These are phyloP conservation scores for Zalerion maritima DNA, from an alignment of 495 filamentous ascomycete species.

Conservation along the genomic window DNA sequence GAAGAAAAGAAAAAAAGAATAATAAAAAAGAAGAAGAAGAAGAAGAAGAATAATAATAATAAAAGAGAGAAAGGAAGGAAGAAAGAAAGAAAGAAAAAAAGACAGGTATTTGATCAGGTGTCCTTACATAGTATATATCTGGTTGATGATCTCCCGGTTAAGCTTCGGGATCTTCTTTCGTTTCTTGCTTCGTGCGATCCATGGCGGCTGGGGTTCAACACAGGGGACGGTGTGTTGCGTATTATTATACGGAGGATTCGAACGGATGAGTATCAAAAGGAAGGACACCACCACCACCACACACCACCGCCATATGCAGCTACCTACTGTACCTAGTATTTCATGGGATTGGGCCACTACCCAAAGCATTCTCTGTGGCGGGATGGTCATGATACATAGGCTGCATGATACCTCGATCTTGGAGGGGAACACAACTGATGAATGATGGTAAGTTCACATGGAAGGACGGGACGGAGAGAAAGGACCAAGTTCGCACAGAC, in stretches of 20 bases:
- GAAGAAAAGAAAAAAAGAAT: no score
- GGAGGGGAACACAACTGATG: no score
- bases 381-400: no score
- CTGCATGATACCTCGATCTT: no score
- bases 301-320: neutral
- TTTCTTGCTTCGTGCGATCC: neutral
- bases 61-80: neutral
- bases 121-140: constrained; percentile 6
- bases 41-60: constrained; percentile 1
- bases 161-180: neutral
- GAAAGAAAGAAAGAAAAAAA: constrained; percentile 1
- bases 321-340: constrained; percentile 3
- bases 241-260: no score
- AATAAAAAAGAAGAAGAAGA: no score
- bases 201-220: constrained; percentile 1
- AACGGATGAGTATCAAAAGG: neutral
- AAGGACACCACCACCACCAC: neutral
- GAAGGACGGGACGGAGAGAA: no score
- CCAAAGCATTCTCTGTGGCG: no score
- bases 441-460: no score
- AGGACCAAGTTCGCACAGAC: no score
- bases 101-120: constrained; percentile 1
- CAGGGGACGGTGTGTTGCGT: no score
- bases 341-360: neutral
- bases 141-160: constrained; percentile 3